Evolutionary conservation across 768 basidiomycete genomes (phyloP).

Genomic region (Gautieria morchelliformis): DNA sequence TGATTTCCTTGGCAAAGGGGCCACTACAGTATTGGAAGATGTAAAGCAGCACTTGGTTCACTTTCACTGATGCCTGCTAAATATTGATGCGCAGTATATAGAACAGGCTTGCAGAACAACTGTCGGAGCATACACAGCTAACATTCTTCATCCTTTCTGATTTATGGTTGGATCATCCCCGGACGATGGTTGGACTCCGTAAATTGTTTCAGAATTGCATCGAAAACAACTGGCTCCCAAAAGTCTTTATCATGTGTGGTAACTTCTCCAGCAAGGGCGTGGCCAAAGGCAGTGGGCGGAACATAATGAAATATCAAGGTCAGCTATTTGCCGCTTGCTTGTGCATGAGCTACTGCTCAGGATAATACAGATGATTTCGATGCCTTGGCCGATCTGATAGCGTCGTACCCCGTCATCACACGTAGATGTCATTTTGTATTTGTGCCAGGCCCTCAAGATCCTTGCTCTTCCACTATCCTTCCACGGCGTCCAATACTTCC

Average conservation of each 20-base stretch:
- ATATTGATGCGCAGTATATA: conserved; percentile 17
- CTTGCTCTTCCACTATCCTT: conserved; percentile 65
- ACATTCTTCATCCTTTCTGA: conserved; percentile 94
- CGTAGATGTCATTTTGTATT: conserved; percentile 83
- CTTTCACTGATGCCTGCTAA: not conserved
- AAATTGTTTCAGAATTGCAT: conserved; percentile 87
- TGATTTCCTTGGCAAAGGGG: conserved; percentile 93
- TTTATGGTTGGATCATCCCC: conserved; percentile 87
- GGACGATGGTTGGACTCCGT: conserved; percentile 68
- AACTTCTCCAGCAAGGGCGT: conserved; percentile 87
- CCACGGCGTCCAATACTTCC: conserved; percentile 78
- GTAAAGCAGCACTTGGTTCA: conserved; percentile 33
- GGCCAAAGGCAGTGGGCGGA: conserved; percentile 65
- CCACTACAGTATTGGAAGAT: conserved; percentile 84
- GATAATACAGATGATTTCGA: conserved; percentile 69
- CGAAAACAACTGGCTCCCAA: conserved; percentile 80
- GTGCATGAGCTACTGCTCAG: not conserved
- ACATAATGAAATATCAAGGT: conserved; percentile 84
- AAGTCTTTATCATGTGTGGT: conserved; percentile 85
- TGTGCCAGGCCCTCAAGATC: conserved; percentile 89
- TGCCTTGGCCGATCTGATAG: conserved; percentile 73
- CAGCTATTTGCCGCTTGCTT: conserved; percentile 6
- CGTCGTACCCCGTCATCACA: conserved; percentile 68
- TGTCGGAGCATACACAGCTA: conserved; percentile 63
- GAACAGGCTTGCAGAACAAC: conserved; percentile 52